Evolutionary conservation across 192 early-diverging fungal species (phyloP).

Genomic region (Rhizophagus clarus): DNA sequence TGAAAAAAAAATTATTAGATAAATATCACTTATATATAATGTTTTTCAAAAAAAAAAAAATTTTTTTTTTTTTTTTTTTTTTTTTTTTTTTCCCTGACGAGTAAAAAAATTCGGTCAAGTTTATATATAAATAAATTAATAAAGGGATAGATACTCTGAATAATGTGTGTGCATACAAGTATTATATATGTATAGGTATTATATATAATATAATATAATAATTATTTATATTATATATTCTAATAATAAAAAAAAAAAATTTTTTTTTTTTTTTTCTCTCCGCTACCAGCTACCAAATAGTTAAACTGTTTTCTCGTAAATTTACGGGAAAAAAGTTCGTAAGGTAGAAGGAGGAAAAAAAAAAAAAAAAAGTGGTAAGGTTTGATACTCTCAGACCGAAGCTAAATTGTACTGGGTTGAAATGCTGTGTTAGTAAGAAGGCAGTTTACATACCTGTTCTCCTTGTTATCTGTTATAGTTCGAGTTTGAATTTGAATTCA

Average conservation of each 20-base stretch:
- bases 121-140: no score
- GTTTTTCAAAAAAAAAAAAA: no score
- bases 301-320: neutral
- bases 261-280: conserved; percentile 13
- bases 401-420: conserved; percentile 2
- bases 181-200: no score
- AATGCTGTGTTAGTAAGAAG: neutral
- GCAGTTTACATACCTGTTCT: conserved; percentile 12
- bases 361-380: neutral
- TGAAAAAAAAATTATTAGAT: no score
- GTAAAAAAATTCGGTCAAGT: no score
- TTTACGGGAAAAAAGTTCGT: neutral
- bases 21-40: no score
- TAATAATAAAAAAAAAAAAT: neutral
- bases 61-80: no score
- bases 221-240: neutral
- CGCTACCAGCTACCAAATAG: conserved; percentile 19
- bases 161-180: no score
- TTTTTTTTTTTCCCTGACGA: no score
- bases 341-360: neutral
- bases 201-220: neutral
- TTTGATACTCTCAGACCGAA: neutral
- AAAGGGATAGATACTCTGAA: no score
- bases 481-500: neutral
- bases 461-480: conserved; percentile 6